A percentile compares a stretch with the other conserved stretches of the same genome.
phyloP scores from a whole-genome alignment of 2,329 filamentous ascomycete species.

The Penicillium expansum region DNA sequence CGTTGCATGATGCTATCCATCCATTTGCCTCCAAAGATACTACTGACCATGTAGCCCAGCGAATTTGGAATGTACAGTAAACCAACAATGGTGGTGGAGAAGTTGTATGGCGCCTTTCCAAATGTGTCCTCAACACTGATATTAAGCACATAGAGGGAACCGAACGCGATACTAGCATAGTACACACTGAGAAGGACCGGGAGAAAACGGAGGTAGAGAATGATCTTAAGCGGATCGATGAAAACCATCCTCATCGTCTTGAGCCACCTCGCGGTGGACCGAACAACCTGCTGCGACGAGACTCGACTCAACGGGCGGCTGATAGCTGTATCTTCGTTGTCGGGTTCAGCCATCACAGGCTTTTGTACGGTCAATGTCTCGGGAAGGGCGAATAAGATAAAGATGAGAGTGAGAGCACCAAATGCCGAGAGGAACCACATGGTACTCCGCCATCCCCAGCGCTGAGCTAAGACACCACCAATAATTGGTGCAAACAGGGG shows the following conservation, averaged over 20 bases:
- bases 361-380: slow-evolving; percentile 39
- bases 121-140: slow-evolving; percentile 73
- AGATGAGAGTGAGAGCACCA: slow-evolving; percentile 50
- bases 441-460: slow-evolving; percentile 70
- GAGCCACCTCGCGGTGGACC: slow-evolving; percentile 54
- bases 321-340: slow-evolving; percentile 21
- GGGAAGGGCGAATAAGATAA: slow-evolving; percentile 46
- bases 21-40: slow-evolving; percentile 71
- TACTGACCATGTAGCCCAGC: slow-evolving; percentile 68
- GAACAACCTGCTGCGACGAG: slow-evolving; percentile 62
- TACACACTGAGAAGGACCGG: slow-evolving; percentile 71
- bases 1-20: slow-evolving; percentile 77
- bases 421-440: slow-evolving; percentile 76
- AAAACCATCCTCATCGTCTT: slow-evolving; percentile 59
- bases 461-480: slow-evolving; percentile 68
- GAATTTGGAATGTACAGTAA: slow-evolving; percentile 74
- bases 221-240: slow-evolving; percentile 68
- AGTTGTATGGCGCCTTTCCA: slow-evolving; percentile 64
- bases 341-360: slow-evolving; percentile 31
- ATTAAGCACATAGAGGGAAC: slow-evolving; percentile 72
- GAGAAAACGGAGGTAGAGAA: slow-evolving; percentile 70
- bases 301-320: slow-evolving; percentile 48
- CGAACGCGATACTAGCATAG: slow-evolving; percentile 72
- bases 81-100: slow-evolving; percentile 66
- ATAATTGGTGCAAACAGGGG: slow-evolving; percentile 74